phyloP scores from a whole-genome alignment of 805 yeast genomes.

The Saturnispora sekii region DNA sequence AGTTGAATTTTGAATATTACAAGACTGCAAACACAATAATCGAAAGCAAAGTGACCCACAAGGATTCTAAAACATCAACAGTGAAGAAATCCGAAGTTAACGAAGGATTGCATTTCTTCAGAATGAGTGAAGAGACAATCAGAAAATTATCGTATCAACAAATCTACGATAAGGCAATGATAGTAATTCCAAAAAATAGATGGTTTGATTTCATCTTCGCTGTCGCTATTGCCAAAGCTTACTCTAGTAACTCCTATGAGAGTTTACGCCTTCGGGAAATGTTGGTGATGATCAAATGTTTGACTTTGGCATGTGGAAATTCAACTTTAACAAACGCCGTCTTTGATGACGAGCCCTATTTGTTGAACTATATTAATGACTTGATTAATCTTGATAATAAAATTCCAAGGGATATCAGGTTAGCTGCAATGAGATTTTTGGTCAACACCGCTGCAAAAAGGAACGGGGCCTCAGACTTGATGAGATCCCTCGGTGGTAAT shows the following conservation, averaged over 20 bases:
- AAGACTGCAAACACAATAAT: conserved; percentile 18
- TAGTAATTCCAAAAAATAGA: conserved; percentile 47
- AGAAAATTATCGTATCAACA: conserved; percentile 47
- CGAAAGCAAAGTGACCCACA: conserved; percentile 6
- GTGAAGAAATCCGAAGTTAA: conserved; percentile 13
- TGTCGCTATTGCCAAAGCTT: conserved; percentile 63
- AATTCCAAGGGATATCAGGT: conserved; percentile 44
- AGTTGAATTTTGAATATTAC: conserved; percentile 45
- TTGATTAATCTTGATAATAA: conserved; percentile 56
- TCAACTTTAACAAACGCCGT: conserved; percentile 54
- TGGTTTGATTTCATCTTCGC: conserved; percentile 56
- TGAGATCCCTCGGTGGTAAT: conserved; percentile 74
- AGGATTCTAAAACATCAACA: background rate
- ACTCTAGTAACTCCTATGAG: conserved; percentile 43
- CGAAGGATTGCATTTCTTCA: conserved; percentile 45
- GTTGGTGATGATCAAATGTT: conserved; percentile 53
- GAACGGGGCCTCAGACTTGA: conserved; percentile 65
- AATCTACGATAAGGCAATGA: conserved; percentile 51
- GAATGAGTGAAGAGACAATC: conserved; percentile 47
- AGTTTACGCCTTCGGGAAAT: conserved; percentile 46
- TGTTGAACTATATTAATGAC: conserved; percentile 60
- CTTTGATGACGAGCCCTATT: conserved; percentile 63
- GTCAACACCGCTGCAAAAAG: conserved; percentile 60
- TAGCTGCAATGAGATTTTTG: conserved; percentile 55
- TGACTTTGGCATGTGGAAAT: conserved; percentile 55